Percentiles rank a stretch among this genome's conserved stretches.
These are phyloP conservation scores for Trypanosoma vivax DNA, from an alignment of 208 protist genomes.

Conservation along the genomic window DNA sequence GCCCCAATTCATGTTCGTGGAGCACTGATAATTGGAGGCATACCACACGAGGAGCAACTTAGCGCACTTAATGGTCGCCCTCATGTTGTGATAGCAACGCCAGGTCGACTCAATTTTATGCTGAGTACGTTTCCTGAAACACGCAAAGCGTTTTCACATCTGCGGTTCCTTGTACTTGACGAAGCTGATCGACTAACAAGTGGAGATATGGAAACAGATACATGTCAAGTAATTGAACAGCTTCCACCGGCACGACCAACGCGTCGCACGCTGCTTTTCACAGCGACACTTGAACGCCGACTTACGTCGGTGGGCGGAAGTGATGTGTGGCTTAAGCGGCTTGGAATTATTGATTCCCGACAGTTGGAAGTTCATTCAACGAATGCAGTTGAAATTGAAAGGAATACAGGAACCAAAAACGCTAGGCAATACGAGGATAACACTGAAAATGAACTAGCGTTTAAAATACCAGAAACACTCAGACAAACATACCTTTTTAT, in stretches of 20 bases:
- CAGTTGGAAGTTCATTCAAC: constrained; percentile 26
- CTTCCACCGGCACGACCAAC: constrained; percentile 24
- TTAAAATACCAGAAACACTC: constrained; percentile 38
- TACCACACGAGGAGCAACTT: constrained; percentile 68
- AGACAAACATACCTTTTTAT: constrained; percentile 70
- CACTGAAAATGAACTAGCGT: constrained; percentile 4
- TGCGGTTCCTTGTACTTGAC: constrained; percentile 82
- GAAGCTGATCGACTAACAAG: constrained; percentile 82
- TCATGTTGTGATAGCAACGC: constrained; percentile 81
- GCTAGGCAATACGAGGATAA: not conserved
- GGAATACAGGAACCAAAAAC: not conserved
- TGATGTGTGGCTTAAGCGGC: constrained; percentile 21
- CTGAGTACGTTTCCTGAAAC: constrained; percentile 52
- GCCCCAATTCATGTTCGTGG: constrained; percentile 63
- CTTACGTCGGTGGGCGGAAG: constrained; percentile 41
- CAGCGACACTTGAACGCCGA: constrained; percentile 56
- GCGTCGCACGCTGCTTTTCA: constrained; percentile 66
- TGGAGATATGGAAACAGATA: constrained; percentile 58
- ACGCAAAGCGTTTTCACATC: constrained; percentile 43
- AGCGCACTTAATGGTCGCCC: constrained; percentile 66
- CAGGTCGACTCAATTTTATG: constrained; percentile 60
- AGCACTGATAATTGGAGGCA: constrained; percentile 68
- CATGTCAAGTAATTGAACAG: constrained; percentile 30
- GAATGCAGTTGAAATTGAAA: constrained; percentile 2
- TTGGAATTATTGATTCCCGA: constrained; percentile 26